These are phyloP conservation scores for Trichosporon sp. DNA, from an alignment of 1,284 basidiomycete species.

Conservation along the genomic window DNA sequence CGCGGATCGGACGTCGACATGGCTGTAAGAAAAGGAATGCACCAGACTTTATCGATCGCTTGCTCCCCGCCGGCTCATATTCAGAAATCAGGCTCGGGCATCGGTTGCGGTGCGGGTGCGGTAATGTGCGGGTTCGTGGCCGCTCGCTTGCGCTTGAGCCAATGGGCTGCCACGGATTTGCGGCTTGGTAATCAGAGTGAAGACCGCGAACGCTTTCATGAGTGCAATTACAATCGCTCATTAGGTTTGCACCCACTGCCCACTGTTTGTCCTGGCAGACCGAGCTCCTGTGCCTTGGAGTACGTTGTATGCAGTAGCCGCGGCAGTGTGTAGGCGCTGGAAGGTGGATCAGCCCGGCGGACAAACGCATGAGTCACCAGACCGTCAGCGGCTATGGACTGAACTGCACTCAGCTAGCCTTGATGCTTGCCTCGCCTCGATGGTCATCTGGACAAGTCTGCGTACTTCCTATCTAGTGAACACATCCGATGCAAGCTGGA, in stretches of 20 bases:
- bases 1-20: background rate
- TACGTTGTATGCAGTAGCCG: too few species aligned
- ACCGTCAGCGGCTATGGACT: too few species aligned
- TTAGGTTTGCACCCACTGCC: background rate
- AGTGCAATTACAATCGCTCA: background rate
- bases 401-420: too few species aligned
- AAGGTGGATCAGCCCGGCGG: too few species aligned
- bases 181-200: background rate
- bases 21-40: background rate
- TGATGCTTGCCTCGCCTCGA: too few species aligned
- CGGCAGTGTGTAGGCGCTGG: too few species aligned
- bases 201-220: background rate
- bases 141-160: background rate
- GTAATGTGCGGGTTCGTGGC: background rate
- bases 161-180: background rate
- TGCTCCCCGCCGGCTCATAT: background rate
- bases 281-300: background rate
- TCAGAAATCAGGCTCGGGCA: constrained; percentile 14
- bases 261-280: background rate
- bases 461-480: background rate
- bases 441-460: background rate
- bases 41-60: background rate
- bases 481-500: too few species aligned
- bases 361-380: too few species aligned
- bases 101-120: constrained; percentile 1